Conservation (phyloP, 2,329 filamentous ascomycete genomes). For the Pseudogymnoascus sp. region DNA sequence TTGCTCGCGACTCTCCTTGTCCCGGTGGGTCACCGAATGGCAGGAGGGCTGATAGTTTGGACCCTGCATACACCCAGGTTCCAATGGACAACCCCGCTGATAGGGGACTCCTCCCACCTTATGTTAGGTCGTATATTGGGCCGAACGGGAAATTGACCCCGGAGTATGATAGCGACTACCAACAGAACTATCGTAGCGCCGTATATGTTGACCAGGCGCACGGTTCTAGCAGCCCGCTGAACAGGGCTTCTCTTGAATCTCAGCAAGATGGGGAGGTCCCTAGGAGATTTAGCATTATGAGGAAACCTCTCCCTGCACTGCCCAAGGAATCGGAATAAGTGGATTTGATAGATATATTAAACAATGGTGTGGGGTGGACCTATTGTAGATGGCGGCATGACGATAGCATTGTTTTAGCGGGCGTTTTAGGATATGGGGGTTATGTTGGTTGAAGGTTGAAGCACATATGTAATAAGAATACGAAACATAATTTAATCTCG, state of each 20-base stretch:
- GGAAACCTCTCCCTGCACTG: constrained; percentile 37
- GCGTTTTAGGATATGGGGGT: background rate
- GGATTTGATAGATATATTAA: background rate
- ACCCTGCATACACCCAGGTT: background rate
- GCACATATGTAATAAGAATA: background rate
- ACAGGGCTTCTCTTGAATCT: background rate
- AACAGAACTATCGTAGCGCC: background rate
- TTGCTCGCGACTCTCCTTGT: background rate
- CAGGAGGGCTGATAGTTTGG: background rate
- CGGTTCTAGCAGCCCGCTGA: background rate
- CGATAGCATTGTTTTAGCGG: constrained; percentile 5
- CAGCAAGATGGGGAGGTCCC: background rate
- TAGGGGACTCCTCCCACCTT: background rate
- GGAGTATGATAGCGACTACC: constrained; percentile 4
- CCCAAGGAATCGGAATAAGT: constrained; percentile 18
- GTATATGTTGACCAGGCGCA: background rate
- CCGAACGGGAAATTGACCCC: background rate
- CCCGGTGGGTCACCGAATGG: background rate
- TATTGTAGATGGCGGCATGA: background rate
- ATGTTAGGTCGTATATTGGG: background rate
- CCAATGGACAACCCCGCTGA: background rate
- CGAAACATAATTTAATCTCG: constrained; percentile 4
- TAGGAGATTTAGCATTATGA: constrained; percentile 19
- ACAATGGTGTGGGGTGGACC: background rate
- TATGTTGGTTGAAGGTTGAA: background rate